Evolutionary conservation across 129 eudicot species (phyloP), one percentile per base, ranked within the genome.

Genomic region (Tagetes patula): DNA sequence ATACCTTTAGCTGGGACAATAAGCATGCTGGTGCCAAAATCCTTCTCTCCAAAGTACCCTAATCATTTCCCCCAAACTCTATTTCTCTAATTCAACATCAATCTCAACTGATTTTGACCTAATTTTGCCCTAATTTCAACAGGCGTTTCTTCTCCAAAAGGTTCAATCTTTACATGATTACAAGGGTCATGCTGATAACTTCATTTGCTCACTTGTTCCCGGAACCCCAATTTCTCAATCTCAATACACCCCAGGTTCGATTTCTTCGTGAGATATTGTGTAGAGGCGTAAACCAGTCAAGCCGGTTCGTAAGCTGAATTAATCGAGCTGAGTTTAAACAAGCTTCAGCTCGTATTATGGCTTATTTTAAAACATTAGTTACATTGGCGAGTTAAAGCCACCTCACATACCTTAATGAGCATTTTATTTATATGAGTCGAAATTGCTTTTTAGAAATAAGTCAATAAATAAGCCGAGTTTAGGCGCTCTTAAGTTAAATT

Each of bases 121-220:
- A 7, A n/a, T 39, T 32, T 41, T 45, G 42, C 13, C 41, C 49
- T n/a, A 33, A 32, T 69, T 59, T 64, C 0, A 8, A n/a, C 86
- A 94, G 99, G 85, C 97, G 71, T 94, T 90, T 76, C 89, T 94
- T n/a, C 87, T 94, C 14, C 94, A 90, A 75, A 95, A 86, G 77
- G 83, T 90, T 55, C 91, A 86, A 74, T 55, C 91, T 43, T 89
- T 95, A 56, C 97, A 90, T 70, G 97, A 85, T 61, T 95, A 90
- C 91, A 95, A 95, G 83, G 83, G 87, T 59, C 97, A 86, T 75
- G 97, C 99, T 43, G 99, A 95, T 81, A 85, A 80, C 81, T 95
- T 68, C 87, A 95, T 95, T 8, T 95, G 99, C 76, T 86, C 97
- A 49, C 94, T 95, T 40, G 71, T 95, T 49, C 99, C 96, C 5